phyloP scores from a whole-genome alignment of 2,329 filamentous ascomycete genomes.

The Hypoxylon sp. region DNA sequence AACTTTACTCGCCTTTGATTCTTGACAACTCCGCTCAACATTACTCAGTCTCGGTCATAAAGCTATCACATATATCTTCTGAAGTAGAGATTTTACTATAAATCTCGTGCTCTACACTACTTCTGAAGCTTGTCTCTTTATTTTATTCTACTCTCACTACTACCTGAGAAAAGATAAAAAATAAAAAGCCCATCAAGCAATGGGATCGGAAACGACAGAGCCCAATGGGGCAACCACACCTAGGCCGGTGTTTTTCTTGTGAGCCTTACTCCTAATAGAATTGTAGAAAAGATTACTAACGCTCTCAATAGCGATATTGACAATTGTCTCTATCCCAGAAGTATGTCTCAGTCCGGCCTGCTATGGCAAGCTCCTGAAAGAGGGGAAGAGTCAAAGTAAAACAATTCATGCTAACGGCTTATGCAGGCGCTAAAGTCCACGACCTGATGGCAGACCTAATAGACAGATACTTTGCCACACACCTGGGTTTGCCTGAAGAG shows the following conservation, averaged over 20 bases:
- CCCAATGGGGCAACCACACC: constrained; percentile 45
- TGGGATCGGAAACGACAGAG: constrained; percentile 50
- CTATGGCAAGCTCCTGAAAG: neutral
- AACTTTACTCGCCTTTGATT: constrained; percentile 11
- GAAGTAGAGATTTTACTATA: neutral
- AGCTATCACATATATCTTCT: neutral
- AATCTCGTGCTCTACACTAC: neutral
- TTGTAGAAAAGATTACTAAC: constrained; percentile 42
- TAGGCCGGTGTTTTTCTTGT: constrained; percentile 63
- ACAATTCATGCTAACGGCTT: constrained; percentile 38
- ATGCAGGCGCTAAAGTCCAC: constrained; percentile 80
- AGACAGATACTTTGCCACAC: constrained; percentile 72
- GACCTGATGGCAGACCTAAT: constrained; percentile 91
- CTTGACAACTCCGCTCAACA: constrained; percentile 6
- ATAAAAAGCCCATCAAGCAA: constrained; percentile 24
- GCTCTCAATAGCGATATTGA: constrained; percentile 90
- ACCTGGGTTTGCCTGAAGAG: constrained; percentile 79
- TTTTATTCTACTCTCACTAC: neutral
- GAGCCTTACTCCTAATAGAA: constrained; percentile 40
- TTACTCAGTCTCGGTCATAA: constrained; percentile 2
- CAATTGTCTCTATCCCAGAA: constrained; percentile 95
- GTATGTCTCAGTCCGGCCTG: constrained; percentile 62
- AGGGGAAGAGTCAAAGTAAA: neutral
- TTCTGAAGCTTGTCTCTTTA: neutral
- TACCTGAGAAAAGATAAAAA: neutral